phyloP scores from a whole-genome alignment of 345 rosid genomes.

The Lepidium sativum region DNA sequence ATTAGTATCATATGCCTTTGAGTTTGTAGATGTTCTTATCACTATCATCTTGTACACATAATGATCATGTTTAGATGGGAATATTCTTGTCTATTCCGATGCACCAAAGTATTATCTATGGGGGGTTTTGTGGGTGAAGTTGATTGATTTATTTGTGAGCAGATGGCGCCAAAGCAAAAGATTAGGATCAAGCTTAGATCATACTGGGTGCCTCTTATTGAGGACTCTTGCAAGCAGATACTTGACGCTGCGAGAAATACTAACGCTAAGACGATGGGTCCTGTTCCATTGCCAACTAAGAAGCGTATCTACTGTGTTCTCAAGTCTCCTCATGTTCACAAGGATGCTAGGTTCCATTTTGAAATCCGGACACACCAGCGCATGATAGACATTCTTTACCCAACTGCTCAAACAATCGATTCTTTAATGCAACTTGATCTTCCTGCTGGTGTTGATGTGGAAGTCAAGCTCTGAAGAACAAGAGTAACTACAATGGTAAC shows the following conservation, averaged over 20 bases:
- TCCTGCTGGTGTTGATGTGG: conserved; percentile 95
- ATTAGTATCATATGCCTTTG: neutral
- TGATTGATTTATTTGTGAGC: conserved; percentile 6
- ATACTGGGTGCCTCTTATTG: conserved; percentile 84
- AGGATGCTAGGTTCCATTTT: conserved; percentile 96
- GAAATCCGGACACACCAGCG: conserved; percentile 94
- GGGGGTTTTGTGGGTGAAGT: neutral
- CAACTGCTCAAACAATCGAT: conserved; percentile 94
- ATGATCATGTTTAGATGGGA: neutral
- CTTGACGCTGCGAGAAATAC: conserved; percentile 80
- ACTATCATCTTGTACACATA: neutral
- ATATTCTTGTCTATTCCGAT: neutral
- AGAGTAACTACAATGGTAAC: conserved; percentile 6
- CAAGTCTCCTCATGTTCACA: conserved; percentile 97
- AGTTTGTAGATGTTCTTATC: neutral
- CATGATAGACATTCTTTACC: conserved; percentile 83
- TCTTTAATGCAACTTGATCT: conserved; percentile 98
- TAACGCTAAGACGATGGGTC: conserved; percentile 92
- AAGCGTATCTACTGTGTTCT: conserved; percentile 86
- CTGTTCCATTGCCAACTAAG: conserved; percentile 94
- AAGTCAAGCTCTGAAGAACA: conserved; percentile 77
- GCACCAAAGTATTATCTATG: neutral
- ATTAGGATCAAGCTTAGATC: conserved; percentile 93
- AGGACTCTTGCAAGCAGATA: conserved; percentile 98
- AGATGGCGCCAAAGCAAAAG: conserved; percentile 95